These are phyloP conservation scores for Cercospora canescens DNA, from an alignment of 2,329 filamentous ascomycete genomes.

Conservation along the genomic window DNA sequence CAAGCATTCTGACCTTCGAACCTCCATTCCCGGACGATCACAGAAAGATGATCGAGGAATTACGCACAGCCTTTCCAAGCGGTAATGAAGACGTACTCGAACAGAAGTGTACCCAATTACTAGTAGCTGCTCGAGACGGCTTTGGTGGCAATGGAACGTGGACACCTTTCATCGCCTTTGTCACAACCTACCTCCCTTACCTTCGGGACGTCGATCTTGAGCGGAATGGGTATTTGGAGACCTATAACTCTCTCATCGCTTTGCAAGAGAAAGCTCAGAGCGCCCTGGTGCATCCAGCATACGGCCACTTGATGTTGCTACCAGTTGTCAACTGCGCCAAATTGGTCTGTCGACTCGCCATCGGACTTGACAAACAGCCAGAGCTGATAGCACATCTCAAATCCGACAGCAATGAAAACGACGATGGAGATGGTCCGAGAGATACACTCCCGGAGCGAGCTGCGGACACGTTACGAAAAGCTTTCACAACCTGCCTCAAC, in stretches of 20 bases:
- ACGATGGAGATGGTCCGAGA: constrained; percentile 63
- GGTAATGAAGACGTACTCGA: constrained; percentile 57
- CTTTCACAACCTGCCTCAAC: constrained; percentile 85
- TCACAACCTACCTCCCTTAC: constrained; percentile 78
- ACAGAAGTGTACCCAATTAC: constrained; percentile 60
- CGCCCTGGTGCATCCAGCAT: constrained; percentile 74
- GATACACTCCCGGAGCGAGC: constrained; percentile 83
- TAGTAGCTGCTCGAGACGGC: constrained; percentile 66
- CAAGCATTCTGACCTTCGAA: constrained; percentile 73
- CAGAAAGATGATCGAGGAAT: constrained; percentile 65
- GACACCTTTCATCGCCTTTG: constrained; percentile 75
- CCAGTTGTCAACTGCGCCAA: constrained; percentile 81
- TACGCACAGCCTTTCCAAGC: constrained; percentile 60
- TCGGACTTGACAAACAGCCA: constrained; percentile 78
- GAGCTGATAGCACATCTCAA: constrained; percentile 68
- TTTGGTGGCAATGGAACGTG: constrained; percentile 67
- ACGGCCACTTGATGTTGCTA: constrained; percentile 79
- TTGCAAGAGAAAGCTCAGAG: constrained; percentile 76
- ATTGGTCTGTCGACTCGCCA: constrained; percentile 77
- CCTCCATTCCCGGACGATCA: constrained; percentile 69
- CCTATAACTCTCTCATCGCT: constrained; percentile 72
- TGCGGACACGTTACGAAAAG: constrained; percentile 84
- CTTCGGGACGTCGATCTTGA: constrained; percentile 80
- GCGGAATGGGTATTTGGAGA: constrained; percentile 70
- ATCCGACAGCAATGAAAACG: constrained; percentile 34